A percentile compares a stretch with the other conserved stretches of the same genome.
Evolutionary conservation across 352 stramenopile species (phyloP).

Genomic region (Poterioochromonas sp.): DNA sequence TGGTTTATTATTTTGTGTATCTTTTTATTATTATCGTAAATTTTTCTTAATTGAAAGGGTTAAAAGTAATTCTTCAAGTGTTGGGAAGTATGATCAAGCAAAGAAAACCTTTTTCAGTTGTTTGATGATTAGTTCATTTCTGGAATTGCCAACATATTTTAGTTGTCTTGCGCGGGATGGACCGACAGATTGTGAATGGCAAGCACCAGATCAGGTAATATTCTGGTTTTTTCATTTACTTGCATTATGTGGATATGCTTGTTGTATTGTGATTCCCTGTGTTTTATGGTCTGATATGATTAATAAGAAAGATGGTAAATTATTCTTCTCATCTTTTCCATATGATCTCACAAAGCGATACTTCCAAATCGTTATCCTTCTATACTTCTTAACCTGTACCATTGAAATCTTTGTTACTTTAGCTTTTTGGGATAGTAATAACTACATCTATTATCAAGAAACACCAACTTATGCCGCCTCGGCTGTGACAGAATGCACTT

Average conservation of each 20-base stretch:
- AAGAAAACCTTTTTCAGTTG: not conserved
- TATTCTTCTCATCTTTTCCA: not conserved
- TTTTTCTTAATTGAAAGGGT: no score
- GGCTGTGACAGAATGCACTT: not conserved
- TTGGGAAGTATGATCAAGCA: not conserved
- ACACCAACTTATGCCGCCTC: not conserved
- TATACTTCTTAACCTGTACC: not conserved
- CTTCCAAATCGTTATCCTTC: not conserved
- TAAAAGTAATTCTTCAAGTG: no score
- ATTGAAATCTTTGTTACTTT: not conserved
- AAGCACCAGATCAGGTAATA: not conserved
- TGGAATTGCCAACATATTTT: not conserved
- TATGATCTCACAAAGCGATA: not conserved
- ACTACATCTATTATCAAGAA: not conserved
- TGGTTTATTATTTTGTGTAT: no score
- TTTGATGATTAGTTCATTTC: not conserved
- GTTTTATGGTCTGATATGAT: conserved; percentile 12
- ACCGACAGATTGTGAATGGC: not conserved
- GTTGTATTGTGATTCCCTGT: not conserved
- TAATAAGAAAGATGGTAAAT: not conserved
- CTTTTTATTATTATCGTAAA: no score
- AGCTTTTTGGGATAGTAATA: not conserved
- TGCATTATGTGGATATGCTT: not conserved
- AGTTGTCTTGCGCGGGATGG: not conserved
- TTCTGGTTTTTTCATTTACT: not conserved